Conservation (phyloP, 176 grass and related monocot species). For the Musa troglodytarum region DNA sequence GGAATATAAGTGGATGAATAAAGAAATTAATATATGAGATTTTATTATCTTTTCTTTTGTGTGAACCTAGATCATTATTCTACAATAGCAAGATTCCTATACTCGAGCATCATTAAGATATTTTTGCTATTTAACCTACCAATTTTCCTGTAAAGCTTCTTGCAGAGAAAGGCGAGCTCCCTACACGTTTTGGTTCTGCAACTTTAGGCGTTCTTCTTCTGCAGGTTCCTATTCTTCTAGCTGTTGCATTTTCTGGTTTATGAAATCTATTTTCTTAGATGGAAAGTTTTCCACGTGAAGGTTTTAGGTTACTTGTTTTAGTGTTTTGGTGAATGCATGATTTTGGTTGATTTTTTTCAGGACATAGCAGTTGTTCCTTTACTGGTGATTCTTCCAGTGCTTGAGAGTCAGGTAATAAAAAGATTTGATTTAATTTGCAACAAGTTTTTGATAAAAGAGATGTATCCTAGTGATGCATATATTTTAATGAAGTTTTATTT, state of each 20-base stretch:
- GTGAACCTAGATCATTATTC: neutral
- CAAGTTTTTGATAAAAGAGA: neutral
- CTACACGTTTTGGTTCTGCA: slow-evolving; percentile 96
- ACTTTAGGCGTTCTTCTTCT: slow-evolving; percentile 95
- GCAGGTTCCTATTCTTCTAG: slow-evolving; percentile 45
- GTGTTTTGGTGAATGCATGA: neutral
- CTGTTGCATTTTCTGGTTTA: slow-evolving; percentile 3
- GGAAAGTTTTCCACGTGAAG: slow-evolving; percentile 14
- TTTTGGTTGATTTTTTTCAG: slow-evolving; percentile 40
- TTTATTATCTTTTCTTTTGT: neutral
- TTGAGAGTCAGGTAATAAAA: slow-evolving; percentile 96
- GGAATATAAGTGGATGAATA: too few relatives aligned
- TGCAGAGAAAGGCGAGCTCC: slow-evolving; percentile 92
- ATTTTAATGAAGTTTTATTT: neutral
- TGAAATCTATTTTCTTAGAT: neutral
- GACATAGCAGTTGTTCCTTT: slow-evolving; percentile 96
- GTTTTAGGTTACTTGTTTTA: neutral
- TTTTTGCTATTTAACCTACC: neutral
- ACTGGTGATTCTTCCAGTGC: slow-evolving; percentile 89
- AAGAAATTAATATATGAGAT: too few relatives aligned
- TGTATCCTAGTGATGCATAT: neutral
- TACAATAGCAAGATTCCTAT: neutral
- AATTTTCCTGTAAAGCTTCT: slow-evolving; percentile 61
- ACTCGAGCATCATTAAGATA: neutral
- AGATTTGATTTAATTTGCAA: slow-evolving; percentile 40